phyloP scores from a whole-genome alignment of 768 basidiomycete species.

The Suillus tomentosus region DNA sequence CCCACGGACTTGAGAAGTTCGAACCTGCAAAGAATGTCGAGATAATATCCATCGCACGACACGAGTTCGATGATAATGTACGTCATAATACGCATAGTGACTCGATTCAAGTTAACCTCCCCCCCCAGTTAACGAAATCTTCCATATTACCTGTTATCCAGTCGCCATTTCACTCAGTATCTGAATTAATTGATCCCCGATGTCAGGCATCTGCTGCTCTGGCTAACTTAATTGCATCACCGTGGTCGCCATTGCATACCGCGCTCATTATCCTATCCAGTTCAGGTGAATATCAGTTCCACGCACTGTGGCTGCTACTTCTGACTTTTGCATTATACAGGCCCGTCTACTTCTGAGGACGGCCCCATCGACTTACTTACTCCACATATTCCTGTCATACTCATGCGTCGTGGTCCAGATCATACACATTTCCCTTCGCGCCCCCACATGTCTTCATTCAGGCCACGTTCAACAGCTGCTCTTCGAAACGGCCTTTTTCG shows the following conservation, averaged over 20 bases:
- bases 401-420: conserved; percentile 46
- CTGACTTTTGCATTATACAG: conserved; percentile 22
- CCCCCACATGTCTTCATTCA: conserved; percentile 54
- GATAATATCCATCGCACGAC: conserved; percentile 51
- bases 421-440: conserved; percentile 32
- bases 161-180: conserved; percentile 53
- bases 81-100: conserved; percentile 25
- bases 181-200: conserved; percentile 54
- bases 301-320: neutral
- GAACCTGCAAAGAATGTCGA: conserved; percentile 69
- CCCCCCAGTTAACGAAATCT: conserved; percentile 25
- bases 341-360: conserved; percentile 39
- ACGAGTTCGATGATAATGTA: conserved; percentile 48
- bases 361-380: conserved; percentile 51
- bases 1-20: conserved; percentile 64
- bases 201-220: conserved; percentile 53
- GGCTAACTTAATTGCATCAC: conserved; percentile 56
- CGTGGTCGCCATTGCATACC: conserved; percentile 60
- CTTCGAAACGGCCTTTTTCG: conserved; percentile 64
- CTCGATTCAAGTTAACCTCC: conserved; percentile 10
- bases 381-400: conserved; percentile 57
- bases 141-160: conserved; percentile 50
- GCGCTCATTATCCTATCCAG: conserved; percentile 57
- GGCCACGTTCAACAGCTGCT: conserved; percentile 50
- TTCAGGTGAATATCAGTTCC: conserved; percentile 40